Base-by-base conservation (phyloP, 1,284 basidiomycete genomes). In the Boletellus dicymbophilus region DNA sequence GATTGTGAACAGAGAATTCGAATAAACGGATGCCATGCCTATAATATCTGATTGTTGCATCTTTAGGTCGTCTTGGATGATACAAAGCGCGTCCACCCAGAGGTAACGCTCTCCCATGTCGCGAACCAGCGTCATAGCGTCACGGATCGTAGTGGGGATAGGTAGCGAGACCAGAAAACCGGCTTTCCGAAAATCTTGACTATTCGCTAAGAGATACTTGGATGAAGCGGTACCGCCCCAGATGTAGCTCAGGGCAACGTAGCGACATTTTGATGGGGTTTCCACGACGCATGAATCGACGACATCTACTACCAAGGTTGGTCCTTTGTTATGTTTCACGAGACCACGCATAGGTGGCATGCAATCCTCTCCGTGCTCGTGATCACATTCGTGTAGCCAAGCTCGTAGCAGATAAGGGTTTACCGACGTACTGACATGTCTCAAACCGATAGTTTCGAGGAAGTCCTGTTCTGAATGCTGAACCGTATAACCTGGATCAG, bases 31-130 rank as follows among this genome's bases (percentile, higher is more conserved):
- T 12, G 49, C 61, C 61, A 60, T 63, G 18, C 44, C 52, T 25
- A 12, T 25, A 7, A 62, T 60, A 28, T 62, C 58, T 12, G 26
- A 4, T 23, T 46, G 34, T 12, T 55, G 46, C 58, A 63, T 60
- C 40, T 31, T 36, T 27, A 30, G 30, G 18, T 65, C 46, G 27
- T 61, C 21, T 22, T 65, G 59, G 21, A 48, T 47, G 46, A 64
- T 64, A 23, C 60, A 64, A 9, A 61, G 4, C 6, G 59, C 58
- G 25, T 64, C 62, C 12, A 64, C 50, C 59, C 60, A 61, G 5
- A 61, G 36, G 23, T 64, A 64, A 16, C 54, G 58, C 34, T 64
- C 61, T 40, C 55, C 58, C 7, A 62, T 58, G n/a, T 28, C 37
- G 9, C 20, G 42, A 1, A 62, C 54, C 6, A 64, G 38, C 4